Evolutionary conservation across 108 stramenopile genomes (phyloP), one percentile per base, ranked within the genome.

Genomic region (Skeletonema potamos): DNA sequence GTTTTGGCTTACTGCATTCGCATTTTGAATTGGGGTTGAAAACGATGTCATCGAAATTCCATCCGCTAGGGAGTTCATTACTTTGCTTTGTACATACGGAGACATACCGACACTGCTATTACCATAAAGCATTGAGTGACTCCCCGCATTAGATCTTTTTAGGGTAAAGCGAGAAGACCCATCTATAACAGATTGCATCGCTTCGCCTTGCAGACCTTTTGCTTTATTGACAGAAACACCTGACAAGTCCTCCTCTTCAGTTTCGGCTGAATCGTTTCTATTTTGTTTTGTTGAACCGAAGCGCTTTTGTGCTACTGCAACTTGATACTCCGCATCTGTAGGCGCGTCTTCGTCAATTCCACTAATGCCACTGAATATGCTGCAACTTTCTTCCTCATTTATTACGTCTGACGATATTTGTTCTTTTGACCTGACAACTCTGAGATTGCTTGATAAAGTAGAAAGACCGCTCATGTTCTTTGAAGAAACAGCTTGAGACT

Each of bases 191-290:
- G 48, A 51, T 6, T 51, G 20, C 22, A 51, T 51, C 1, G 8
- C 44, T 17, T 46, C 44, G 6, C n/a, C 44, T 46, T 46, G 72
- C 12, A 58, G 56, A 51, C 22, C 48, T 39, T 58, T 56, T 12
- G 37, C 37, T 56, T 57, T 68, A 12, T 27, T 39, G 22, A 63
- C 72, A 9, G 73, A 81, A 17, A 81, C 73, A 11, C 80, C 80
- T n/a, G 80, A 68, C 39, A 81, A 81, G 18, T 81, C 80, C 22
- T 81, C 79, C 48, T 81, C 80, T 4, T 81, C 80, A 12, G 68
- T 74, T 66, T 66, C 72, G 5, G 32, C 37, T 18, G 58, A 61
- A 24, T 32, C 58, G 22, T 27, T 58, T 2, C 30, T 60, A 11
- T 34, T 57, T 4, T 43, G 55, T 27, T 27, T 15, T 17, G 12